A percentile compares a stretch with the other conserved stretches of the same genome.
Evolutionary conservation across 2,329 filamentous ascomycete genomes (phyloP).

Genomic region (Aspergillus calidoustus): DNA sequence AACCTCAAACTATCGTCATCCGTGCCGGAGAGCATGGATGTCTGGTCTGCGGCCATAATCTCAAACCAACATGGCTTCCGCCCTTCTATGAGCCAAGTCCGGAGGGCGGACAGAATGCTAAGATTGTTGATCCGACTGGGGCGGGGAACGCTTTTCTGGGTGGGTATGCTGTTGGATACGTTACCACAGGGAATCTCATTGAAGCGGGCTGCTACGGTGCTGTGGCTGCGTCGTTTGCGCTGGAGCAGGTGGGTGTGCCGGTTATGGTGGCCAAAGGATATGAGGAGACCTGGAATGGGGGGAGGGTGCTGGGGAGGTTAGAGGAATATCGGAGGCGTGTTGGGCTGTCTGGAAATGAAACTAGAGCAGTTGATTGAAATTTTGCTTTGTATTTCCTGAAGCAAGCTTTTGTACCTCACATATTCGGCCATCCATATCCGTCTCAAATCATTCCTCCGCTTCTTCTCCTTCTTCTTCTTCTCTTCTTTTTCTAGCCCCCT

Average conservation of each 20-base stretch:
- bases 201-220: slow-evolving; percentile 37
- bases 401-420: slow-evolving; percentile 10
- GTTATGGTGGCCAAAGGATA: background rate
- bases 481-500: background rate
- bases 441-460: background rate
- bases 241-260: slow-evolving; percentile 38
- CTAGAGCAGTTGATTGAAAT: background rate
- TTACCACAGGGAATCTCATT: slow-evolving; percentile 23
- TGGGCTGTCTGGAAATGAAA: background rate
- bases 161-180: slow-evolving; percentile 34
- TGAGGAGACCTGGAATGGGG: slow-evolving; percentile 27
- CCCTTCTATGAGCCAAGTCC: slow-evolving; percentile 27
- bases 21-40: slow-evolving; percentile 39
- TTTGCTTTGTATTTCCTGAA: slow-evolving; percentile 2
- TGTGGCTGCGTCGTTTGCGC: slow-evolving; percentile 40
- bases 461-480: background rate
- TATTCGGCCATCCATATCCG: background rate
- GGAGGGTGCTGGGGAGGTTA: slow-evolving; percentile 20
- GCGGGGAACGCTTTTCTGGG: slow-evolving; percentile 45
- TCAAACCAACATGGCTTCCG: slow-evolving; percentile 32
- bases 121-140: slow-evolving; percentile 42
- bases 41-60: slow-evolving; percentile 22
- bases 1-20: slow-evolving; percentile 27
- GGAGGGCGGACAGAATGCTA: background rate
- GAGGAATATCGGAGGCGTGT: slow-evolving; percentile 17